Base-by-base conservation (phyloP, 495 filamentous ascomycete species). In the Parathielavia appendiculata region DNA sequence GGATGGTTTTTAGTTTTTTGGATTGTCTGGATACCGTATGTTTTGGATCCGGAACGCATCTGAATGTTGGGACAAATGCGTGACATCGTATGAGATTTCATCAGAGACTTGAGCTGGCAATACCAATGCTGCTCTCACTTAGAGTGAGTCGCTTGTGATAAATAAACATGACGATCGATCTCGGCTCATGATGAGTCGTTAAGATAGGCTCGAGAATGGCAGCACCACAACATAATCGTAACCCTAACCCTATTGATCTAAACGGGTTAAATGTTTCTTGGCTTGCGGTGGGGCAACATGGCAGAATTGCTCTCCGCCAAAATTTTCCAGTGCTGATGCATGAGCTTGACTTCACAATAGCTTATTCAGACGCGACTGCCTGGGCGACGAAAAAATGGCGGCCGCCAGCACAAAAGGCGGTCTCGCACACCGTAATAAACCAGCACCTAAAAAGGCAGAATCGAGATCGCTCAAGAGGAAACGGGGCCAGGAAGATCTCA, bases 401-500 rank as follows among this genome's bases (percentile, higher is more conserved):
- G 43, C 60, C 13, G 57, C 43, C 14, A 51, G 39, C 48, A n/a
- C 56, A 19, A 69, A 69, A 38, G 59, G 46, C 13, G 55, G 44
- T 9, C 39, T 54, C 30, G 56, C 63, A 8, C 55, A 63, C n/a
- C 56, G 59, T 12, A 48, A 60, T 20, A 70, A 69, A 57, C 51
- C 66, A 20, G 54, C 54, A 19, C 64, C 66, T 10, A 57, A 59
- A 4, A 75, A 75, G 32, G 53, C 67, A 17, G 73, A 75, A 44
- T 36, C 65, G 5, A 69, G 67, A 55, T 64, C 72, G 16, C 61
- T 78, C 11, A 78, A 78, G 68, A 71, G 74, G 54, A 76, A 78
- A 63, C 56, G 74, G 54, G 72, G 71, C 22, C 63, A 82, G 51
- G 83, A 84, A 16, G 83, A 88, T 51, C 70, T 82, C 13, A 75